Evolutionary conservation across 2,329 filamentous ascomycete species (phyloP), one percentile per base, ranked within the genome.

Genomic region (Colletotrichum caudatum): DNA sequence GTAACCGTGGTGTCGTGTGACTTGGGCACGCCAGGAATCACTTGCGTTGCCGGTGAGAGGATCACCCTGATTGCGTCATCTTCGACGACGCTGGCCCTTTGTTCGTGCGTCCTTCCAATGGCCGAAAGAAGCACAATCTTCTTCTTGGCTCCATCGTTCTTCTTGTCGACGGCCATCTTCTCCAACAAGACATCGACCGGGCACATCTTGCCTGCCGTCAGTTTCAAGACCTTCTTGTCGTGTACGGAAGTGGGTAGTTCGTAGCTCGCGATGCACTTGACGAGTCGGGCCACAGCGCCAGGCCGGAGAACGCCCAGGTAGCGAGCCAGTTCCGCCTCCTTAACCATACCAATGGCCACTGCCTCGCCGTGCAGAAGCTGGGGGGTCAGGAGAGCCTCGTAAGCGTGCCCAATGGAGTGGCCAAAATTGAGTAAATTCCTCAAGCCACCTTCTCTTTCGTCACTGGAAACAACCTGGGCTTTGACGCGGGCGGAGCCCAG

Each of bases 161-260:
- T 99, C 88, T 99, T 99, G 83, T 99, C 96, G 11, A 99, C 92
- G 0, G 93, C 94, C 96, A 99, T 99, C 80, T 97, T 97, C 75
- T 92, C 88, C 68, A 99, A 87, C 63, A 99, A 83, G 46, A 93
- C 88, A 76, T 98, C 93, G 2, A 98, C 93, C 0, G 93, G 92
- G 79, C 96, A 99, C 74, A 90, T 87, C 82, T 97, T 98, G 64
- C 93, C 93, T 1, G 94, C 95, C 5, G 94, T 95, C 73, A 96
- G 84, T 77, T 92, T 93, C 54, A 92, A 88, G 54, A 99, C 91
- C 39, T 91, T 90, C 80, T 94, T 93, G 82, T 99, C 95, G 46
- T 92, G 88, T 11, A 98, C 82, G 0, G 94, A 94, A 5, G 92
- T 96, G 1, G 96, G 96, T 57, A 99, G 85, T 57, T 93, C 94